phyloP scores from a whole-genome alignment of 2,329 filamentous ascomycete genomes.

The Fusarium chuoi region DNA sequence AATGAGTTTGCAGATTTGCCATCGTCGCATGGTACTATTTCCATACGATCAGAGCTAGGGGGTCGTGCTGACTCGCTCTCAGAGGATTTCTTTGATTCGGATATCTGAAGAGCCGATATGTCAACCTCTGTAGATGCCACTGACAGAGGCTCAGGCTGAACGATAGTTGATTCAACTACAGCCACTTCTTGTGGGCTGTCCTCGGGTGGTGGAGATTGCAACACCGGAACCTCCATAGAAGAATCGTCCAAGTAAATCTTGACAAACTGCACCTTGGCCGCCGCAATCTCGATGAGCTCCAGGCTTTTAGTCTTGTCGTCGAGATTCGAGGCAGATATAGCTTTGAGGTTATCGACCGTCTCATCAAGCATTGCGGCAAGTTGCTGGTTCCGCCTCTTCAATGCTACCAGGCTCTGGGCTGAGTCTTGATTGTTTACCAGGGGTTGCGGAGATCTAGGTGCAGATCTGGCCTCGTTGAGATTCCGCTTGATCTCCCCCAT shows the following conservation, averaged over 20 bases:
- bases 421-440: slow-evolving; percentile 50
- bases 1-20: slow-evolving; percentile 5
- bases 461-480: slow-evolving; percentile 68
- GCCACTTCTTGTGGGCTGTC: slow-evolving; percentile 22
- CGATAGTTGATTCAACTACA: slow-evolving; percentile 17
- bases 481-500: slow-evolving; percentile 83
- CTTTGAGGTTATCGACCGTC: slow-evolving; percentile 71
- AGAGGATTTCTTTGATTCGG: slow-evolving; percentile 5
- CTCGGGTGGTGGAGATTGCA: slow-evolving; percentile 32
- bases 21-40: slow-evolving; percentile 33
- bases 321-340: slow-evolving; percentile 62
- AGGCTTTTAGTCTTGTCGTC: slow-evolving; percentile 61
- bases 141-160: slow-evolving; percentile 25
- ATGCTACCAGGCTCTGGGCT: slow-evolving; percentile 54
- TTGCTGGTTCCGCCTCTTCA: slow-evolving; percentile 74
- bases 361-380: slow-evolving; percentile 75
- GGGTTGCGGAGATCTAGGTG: slow-evolving; percentile 52
- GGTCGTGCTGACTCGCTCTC: slow-evolving; percentile 5
- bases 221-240: slow-evolving; percentile 59
- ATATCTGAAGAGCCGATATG: slow-evolving; percentile 36
- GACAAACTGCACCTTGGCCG: slow-evolving; percentile 73
- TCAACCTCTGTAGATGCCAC: slow-evolving; percentile 13
- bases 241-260: slow-evolving; percentile 70
- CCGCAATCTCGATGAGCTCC: slow-evolving; percentile 67
- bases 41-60: slow-evolving; percentile 31